Evolutionary conservation across 2,329 filamentous ascomycete genomes (phyloP), one percentile per base, ranked within the genome.

Genomic region (Cladosporium sphaerospermum): DNA sequence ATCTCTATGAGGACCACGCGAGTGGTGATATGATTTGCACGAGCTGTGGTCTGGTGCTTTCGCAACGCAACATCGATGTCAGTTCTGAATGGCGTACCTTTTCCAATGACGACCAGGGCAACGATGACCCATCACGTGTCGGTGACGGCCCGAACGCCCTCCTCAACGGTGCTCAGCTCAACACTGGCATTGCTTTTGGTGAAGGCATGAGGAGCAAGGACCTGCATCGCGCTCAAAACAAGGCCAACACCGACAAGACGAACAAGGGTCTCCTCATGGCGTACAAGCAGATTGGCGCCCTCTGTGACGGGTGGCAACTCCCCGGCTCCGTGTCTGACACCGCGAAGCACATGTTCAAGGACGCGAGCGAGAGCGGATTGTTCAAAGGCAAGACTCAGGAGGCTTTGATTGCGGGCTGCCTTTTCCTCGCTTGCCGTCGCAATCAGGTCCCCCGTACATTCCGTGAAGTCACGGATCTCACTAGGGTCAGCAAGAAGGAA

Each of bases 1-100:
- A 96, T 59, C 77, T 99, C 34, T 82, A 93, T 43, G 93, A 97
- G 67, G 93, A 97, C 69, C 93, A 92, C 67, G 90, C 90, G 5
- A 88, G 85, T 34, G 89, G 89, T 59, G 93, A 99, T 70, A 88
- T 95, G 69, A 89, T 99, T 52, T 99, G 93, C 69, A 87, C 81
- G 54, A 89, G 86, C 57, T 99, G 93, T 65, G 93, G 93, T 36
- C 78, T 96, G 33, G 93, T 99, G 5, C 81, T 99, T 31, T 87
- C 88, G 56, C 88, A 92, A 65, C 86, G 89, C 60, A 90, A 93
- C 68, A 91, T 99, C 66, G 95, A 99, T 68, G 95, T 89, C 56
- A 87, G 95, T 57, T 96, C 90, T 45, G 93, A 99, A 75, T 99
- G 93, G 93, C 89, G 93, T 68, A 99, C 93, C 1, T 99, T 99